Percentiles rank a stretch among this genome's conserved stretches.
phyloP scores from a whole-genome alignment of 1,284 basidiomycete genomes.

The Puccinia brachypodii region DNA sequence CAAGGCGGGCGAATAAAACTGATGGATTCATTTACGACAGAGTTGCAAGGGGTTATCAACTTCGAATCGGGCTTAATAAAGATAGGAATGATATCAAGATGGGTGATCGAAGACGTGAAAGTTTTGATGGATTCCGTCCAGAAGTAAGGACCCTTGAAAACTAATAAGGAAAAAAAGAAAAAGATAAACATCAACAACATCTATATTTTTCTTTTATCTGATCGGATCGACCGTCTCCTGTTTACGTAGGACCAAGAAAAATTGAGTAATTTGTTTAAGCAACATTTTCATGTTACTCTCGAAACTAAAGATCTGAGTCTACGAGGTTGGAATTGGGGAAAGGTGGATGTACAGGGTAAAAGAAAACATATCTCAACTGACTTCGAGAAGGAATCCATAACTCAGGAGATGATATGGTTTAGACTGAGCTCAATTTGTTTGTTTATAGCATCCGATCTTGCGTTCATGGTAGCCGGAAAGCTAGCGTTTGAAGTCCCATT shows the following conservation, averaged over 20 bases:
- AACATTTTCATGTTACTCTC: constrained; percentile 78
- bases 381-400: too few relatives aligned
- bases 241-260: constrained; percentile 76
- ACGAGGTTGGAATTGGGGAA: constrained; percentile 99
- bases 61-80: constrained; percentile 71
- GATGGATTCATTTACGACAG: constrained; percentile 57
- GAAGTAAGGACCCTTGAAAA: constrained; percentile 64
- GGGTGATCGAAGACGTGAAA: constrained; percentile 62
- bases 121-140: constrained; percentile 90
- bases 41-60: constrained; percentile 87
- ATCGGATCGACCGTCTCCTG: not conserved
- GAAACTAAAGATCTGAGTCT: constrained; percentile 83
- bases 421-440: not conserved
- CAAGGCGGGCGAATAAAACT: too few relatives aligned
- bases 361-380: too few relatives aligned
- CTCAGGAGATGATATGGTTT: too few relatives aligned
- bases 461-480: constrained; percentile 85
- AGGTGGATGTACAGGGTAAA: constrained; percentile 86
- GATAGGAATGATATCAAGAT: constrained; percentile 63
- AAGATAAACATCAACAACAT: too few relatives aligned
- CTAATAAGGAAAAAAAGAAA: too few relatives aligned
- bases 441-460: constrained; percentile 75
- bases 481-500: constrained; percentile 90
- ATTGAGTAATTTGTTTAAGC: constrained; percentile 71
- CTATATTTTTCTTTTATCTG: too few relatives aligned